Base-by-base conservation (phyloP, 2,329 filamentous ascomycete genomes). In the Hypoxylon sp. region DNA sequence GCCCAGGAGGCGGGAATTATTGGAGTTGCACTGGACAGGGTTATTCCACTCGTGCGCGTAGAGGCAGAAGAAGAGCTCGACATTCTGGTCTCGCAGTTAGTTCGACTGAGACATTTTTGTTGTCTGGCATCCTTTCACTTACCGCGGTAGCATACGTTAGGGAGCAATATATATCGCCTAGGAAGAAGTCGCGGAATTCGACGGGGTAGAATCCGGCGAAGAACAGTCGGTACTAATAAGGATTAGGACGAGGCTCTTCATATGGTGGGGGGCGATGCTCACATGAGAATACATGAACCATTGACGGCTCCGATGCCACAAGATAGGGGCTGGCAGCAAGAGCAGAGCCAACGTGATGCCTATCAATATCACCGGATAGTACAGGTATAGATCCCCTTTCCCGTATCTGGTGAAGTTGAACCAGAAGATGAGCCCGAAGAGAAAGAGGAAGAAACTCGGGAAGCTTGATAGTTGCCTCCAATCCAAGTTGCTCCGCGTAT, bases 141-240 rank as follows among this genome's bases (percentile, higher is more conserved):
- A 94, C 91, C 59, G 91, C 89, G 75, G 91, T 91, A 13, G 89
- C 84, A 74, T 99, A 99, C 4, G 93, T 96, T 53, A 96, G 81
- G 2, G 95, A 98, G 75, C 94, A 98, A 74, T 96, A 97, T 81
- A 98, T 97, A 72, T 99, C 95, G 48, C 95, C 95, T 0, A 98
- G 83, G 75, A 97, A 98, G 77, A 99, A 98, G 75, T 99, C 95
- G 55, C 93, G 86, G 73, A 98, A 99, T 72, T 98, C 94, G 46
- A 99, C 95, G 1, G 92, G 92, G 69, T 96, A 97, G 17, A 96
- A 73, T 3, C 93, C 93, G 11, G 94, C 91, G 45, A 94, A 83
- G 49, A 96, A 78, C 15, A 98, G 80, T 59, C 95, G 90, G 84
- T 90, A 96, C 89, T 95, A 62, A 7, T 9, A 10, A 2, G 3